Base-by-base conservation (phyloP, 306 rosid species). In the Fragaria nilgerrensis region DNA sequence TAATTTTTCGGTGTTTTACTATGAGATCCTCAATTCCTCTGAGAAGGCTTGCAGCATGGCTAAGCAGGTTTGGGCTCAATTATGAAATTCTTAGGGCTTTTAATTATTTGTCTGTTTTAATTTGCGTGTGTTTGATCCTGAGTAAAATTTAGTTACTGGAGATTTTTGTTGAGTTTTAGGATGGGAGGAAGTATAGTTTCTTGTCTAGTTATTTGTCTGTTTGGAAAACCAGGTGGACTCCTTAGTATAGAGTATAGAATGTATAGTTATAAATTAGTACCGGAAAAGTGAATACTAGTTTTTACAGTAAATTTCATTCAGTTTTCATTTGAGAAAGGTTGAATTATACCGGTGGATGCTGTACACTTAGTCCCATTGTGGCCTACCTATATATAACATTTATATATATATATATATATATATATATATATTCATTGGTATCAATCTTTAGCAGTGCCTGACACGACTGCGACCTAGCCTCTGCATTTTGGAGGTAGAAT, bases 21-120 rank as follows among this genome's bases (percentile, higher is more conserved):
- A 80, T 55, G 87, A 84, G 81, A 84, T 84, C 67, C 84, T 84
- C 36, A 84, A 80, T 77, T 76, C 87, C 29, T 84, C 87, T 1
- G 87, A 84, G 74, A 84, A 80, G 68, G 87, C 87, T 59, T 84
- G 87, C 70, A 75, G n/a, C 71, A 77, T 84, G 87, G 87, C 87
- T 16, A 84, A 84, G 20, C 87, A 84, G 87, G 87, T 84, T 59
- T 32, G 74, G 37, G 7, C 41, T 41, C 37, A 13, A 12, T 39
- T 53, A 20, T 66, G 44, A 53, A 17, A 41, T 11, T 59, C 16
- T 55, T 45, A 5, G 58, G 10, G 17, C 68, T 22, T 73, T 62
- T 4, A 16, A 39, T 68, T 52, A 6, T 15, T 13, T 8, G 13
- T 72, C 5, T 49, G 47, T 49, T 65, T 36, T 34, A 16, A 12